Base-by-base conservation (phyloP, 2,329 filamentous ascomycete genomes). In the Venturia oleaginea region DNA sequence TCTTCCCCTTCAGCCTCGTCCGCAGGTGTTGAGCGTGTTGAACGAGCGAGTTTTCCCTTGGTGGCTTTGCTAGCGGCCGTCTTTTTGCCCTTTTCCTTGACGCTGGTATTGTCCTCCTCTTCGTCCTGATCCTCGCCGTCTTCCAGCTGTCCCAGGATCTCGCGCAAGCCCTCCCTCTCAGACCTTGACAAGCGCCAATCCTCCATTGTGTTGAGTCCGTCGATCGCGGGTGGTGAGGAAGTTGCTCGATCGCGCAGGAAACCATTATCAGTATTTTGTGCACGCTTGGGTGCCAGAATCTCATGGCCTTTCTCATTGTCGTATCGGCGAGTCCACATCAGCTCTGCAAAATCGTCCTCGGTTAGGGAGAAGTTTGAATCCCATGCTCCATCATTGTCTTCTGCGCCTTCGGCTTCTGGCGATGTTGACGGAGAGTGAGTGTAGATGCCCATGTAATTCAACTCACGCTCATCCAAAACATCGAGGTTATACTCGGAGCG, bases 401-500 rank as follows among this genome's bases (percentile, higher is more conserved):
- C 55, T 38, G 40, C 54, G 24, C 37, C 54, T 34, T 61, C 63
- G 27, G 38, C 63, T 40, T 64, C 63, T 10, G 38, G 37, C 27
- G 63, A 59, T 17, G 5, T 48, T 11, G 32, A 37, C 13, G 59
- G 34, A 37, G 43, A 34, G 4, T 46, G 46, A 24, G 30, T 34
- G 32, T 54, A 32, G n/a, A 65, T 62, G 24, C 64, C 64, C 27
- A 48, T 27, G 32, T 65, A 42, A 24, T 24, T 32, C 32, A 85
- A 80, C 74, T 87, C 93, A 70, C 92, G 86, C 73, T 96, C 91
- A 75, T 97, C 91, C 65, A 97, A 87, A 48, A 88, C 84, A 60
- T 89, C 85, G 37, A 97, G 83, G 75, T 96, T 91, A 78, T 96
- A 99, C 67, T 94, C 84, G 40, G 86, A 86, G 38, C 83, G 79